A percentile compares a stretch with the other conserved stretches of the same genome.
These are phyloP conservation scores for Leishmania martiniquensis DNA, from an alignment of 208 protist species.

Conservation along the genomic window DNA sequence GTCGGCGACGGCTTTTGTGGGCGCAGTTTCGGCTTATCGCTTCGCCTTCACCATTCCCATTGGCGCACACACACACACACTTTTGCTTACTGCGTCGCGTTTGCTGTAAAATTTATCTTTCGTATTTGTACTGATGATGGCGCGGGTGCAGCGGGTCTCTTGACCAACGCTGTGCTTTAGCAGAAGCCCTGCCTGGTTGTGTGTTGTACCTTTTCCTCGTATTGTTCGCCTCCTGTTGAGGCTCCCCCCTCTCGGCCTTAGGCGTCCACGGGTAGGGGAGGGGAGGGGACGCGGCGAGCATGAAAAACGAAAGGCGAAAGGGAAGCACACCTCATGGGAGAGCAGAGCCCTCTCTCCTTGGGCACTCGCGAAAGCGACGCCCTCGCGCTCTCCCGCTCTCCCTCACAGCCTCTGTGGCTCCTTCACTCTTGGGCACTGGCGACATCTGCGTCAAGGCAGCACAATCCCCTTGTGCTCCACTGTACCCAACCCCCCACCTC, in stretches of 20 bases:
- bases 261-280: background rate
- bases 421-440: background rate
- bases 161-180: background rate
- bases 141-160: background rate
- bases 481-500: background rate
- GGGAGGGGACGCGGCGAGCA: background rate
- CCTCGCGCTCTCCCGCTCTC: background rate
- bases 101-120: too few relatives aligned
- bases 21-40: too few relatives aligned
- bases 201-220: background rate
- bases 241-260: background rate
- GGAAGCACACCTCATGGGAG: background rate
- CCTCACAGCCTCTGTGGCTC: background rate
- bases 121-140: background rate
- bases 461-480: background rate
- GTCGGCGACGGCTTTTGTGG: background rate
- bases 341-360: too few relatives aligned
- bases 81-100: too few relatives aligned
- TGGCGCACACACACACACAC: too few relatives aligned
- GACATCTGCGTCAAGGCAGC: background rate
- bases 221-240: background rate
- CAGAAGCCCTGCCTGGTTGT: background rate
- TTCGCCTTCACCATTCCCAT: too few relatives aligned
- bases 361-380: background rate
- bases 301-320: background rate